A percentile compares a stretch with the other conserved stretches of the same genome.
phyloP scores from a whole-genome alignment of 257 asterid genomes.

The Forsythia viridissima region DNA sequence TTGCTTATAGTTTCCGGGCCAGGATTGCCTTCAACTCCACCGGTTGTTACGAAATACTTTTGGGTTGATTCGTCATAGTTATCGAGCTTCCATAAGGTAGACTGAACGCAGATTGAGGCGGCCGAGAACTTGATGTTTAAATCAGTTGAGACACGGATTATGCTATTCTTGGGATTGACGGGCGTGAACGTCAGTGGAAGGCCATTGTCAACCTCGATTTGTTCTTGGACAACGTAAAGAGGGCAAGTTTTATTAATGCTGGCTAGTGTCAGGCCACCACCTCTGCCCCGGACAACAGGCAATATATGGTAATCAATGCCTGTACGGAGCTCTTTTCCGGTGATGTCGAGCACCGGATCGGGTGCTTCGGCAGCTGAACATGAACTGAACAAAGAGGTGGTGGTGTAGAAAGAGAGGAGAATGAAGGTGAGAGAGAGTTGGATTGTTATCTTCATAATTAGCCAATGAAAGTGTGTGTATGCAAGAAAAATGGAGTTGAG shows the following conservation, averaged over 20 bases:
- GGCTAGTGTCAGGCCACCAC: conserved; percentile 63
- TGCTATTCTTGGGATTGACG: conserved; percentile 30
- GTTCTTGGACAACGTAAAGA: conserved; percentile 51
- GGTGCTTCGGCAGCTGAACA: conserved; percentile 27
- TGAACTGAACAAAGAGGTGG: conserved; percentile 8
- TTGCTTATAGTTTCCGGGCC: conserved; percentile 45
- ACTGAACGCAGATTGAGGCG: conserved; percentile 35
- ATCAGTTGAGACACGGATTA: conserved; percentile 46
- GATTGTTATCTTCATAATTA: not conserved
- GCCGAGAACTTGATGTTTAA: conserved; percentile 49
- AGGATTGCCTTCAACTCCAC: conserved; percentile 58
- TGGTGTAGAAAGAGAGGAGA: conserved; percentile 17
- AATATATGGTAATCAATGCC: conserved; percentile 49
- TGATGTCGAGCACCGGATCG: conserved; percentile 42
- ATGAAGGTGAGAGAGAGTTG: conserved; percentile 11
- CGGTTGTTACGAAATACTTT: conserved; percentile 31
- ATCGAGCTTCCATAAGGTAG: conserved; percentile 47
- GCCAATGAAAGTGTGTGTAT: not conserved
- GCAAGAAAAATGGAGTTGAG: not conserved
- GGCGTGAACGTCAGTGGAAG: conserved; percentile 50
- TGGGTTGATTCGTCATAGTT: conserved; percentile 26
- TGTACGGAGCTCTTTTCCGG: conserved; percentile 25
- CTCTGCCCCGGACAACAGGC: conserved; percentile 56
- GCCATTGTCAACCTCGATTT: conserved; percentile 34
- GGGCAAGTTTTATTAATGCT: conserved; percentile 42